Base-by-base conservation (phyloP, 257 asterid species). In the Jaltomata sinuosa region DNA sequence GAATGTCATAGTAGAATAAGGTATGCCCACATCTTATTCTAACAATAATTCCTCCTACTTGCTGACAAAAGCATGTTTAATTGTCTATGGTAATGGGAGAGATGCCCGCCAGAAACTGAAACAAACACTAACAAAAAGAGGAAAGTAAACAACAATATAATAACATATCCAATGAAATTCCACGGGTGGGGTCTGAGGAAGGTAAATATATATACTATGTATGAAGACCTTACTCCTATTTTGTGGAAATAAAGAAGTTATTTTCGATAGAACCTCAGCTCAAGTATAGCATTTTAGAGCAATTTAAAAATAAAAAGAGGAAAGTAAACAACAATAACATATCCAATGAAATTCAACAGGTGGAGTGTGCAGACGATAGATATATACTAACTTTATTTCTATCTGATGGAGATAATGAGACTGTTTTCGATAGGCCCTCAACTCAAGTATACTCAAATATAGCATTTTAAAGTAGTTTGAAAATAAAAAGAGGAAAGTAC, bases 141-240 rank as follows among this genome's bases (percentile, higher is more conserved):
- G 38, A 62, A 29, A 62, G 40, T 64, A 64, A 16, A 29, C 0
- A 6, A 14, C 1, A 64, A 27, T n/a, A n/a, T n/a, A n/a, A n/a
- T 12, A 61, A 61, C 4, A 22, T 59, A 54, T 3, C 1, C 9
- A 62, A 5, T 27, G 11, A 62, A 62, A 64, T 29, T 6, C 3
- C 2, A 29, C 0, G 14, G 0, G 32, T 14, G 0, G 1, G 2
- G 0, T 3, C 6, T 64, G 3, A 0, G 6, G 16, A 64, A 11
- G 11, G 36, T 32, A 32, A 1, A 32, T 32, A 27, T 27, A 62
- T 2, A 12, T 1, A 6, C 6, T 62, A 54, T 3, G 0, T 62
- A 54, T 4, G 0, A 3, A 2, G 12, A 62, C 12, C 7, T 29
- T 29, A 2, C 6, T 4, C 6, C 32, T 15, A 14, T 62, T 11